Conservation (phyloP, 495 filamentous ascomycete genomes). For the Parmelia sp. region DNA sequence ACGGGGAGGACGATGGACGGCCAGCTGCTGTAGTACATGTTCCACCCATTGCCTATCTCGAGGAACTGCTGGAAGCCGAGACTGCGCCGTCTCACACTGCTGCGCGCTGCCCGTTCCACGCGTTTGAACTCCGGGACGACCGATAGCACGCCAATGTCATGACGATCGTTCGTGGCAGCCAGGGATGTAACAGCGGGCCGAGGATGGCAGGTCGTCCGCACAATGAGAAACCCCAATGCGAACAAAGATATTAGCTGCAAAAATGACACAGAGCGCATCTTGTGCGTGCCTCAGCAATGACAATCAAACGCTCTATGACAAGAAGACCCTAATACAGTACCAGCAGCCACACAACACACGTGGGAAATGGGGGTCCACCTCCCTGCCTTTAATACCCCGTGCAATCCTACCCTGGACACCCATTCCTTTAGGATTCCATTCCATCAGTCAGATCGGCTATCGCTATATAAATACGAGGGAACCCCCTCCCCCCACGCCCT, state of each 20-base stretch:
- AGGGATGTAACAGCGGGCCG: not conserved
- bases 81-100: not conserved
- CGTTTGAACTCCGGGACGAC: not conserved
- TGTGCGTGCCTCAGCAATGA: not conserved
- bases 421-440: not conserved
- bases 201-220: not conserved
- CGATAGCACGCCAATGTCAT: not conserved
- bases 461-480: not conserved
- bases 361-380: not conserved
- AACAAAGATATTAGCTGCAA: not conserved
- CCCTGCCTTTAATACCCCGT: not conserved
- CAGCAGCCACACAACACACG: not conserved
- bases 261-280: not conserved
- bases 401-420: not conserved
- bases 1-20: not conserved
- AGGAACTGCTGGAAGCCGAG: not conserved
- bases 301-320: too few species aligned
- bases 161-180: not conserved
- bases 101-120: not conserved
- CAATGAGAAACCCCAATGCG: not conserved
- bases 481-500: not conserved
- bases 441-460: not conserved
- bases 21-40: conserved; percentile 7
- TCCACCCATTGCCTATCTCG: not conserved
- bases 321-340: too few species aligned